phyloP scores from a whole-genome alignment of 495 filamentous ascomycete species.

The Aspergillus taichungensis region DNA sequence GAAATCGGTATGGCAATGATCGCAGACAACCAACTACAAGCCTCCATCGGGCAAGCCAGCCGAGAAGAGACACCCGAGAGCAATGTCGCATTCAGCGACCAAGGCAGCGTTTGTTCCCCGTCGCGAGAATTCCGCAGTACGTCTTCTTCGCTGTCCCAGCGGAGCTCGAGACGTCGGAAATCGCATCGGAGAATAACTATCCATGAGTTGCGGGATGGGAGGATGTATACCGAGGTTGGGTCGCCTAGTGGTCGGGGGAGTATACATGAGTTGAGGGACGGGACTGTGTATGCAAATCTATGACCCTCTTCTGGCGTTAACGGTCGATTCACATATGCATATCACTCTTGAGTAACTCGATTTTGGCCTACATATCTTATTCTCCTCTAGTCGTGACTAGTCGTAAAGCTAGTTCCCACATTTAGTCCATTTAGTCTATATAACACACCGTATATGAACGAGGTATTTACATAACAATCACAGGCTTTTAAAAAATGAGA shows the following conservation, averaged over 20 bases:
- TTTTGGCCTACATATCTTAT: too few relatives aligned
- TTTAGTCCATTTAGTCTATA: too few relatives aligned
- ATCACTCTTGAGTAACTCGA: too few relatives aligned
- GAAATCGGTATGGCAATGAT: slow-evolving; percentile 28
- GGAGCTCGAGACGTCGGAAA: slow-evolving; percentile 26
- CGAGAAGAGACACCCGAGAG: slow-evolving; percentile 24
- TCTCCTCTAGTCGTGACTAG: too few relatives aligned
- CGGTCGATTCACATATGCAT: too few relatives aligned
- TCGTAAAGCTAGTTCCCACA: too few relatives aligned
- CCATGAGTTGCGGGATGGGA: slow-evolving; percentile 39
- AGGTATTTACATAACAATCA: too few relatives aligned
- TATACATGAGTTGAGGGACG: slow-evolving; percentile 27
- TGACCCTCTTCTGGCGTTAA: slow-evolving; percentile 5
- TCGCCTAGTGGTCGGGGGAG: too few relatives aligned
- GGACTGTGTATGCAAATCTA: slow-evolving; percentile 36
- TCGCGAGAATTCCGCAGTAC: slow-evolving; percentile 11
- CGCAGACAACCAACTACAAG: slow-evolving; percentile 30
- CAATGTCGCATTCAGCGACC: slow-evolving; percentile 26
- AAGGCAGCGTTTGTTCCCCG: slow-evolving; percentile 23
- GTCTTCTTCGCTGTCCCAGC: slow-evolving; percentile 13
- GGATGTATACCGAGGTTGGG: slow-evolving; percentile 34
- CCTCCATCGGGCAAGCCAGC: slow-evolving; percentile 27
- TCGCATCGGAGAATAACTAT: slow-evolving; percentile 31
- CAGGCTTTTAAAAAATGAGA: too few relatives aligned
- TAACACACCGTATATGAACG: too few relatives aligned